Percentiles rank a stretch among this genome's conserved stretches.
Evolutionary conservation across 495 filamentous ascomycete species (phyloP).

Genomic region (Clavariopsis aquatica): DNA sequence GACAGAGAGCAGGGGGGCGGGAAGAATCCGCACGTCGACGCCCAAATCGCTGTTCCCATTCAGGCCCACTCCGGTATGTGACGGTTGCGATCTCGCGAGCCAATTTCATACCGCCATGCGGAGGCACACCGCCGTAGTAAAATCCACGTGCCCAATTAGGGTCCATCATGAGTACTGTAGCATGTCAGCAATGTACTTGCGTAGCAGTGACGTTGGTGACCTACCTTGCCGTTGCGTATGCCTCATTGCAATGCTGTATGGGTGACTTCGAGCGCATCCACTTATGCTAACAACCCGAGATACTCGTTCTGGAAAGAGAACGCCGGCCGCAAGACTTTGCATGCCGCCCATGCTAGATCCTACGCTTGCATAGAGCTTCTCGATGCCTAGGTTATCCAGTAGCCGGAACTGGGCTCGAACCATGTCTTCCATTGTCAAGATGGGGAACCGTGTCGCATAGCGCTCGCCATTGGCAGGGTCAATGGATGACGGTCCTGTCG

Average conservation of each 20-base stretch:
- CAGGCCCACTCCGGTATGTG: slow-evolving; percentile 92
- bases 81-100: slow-evolving; percentile 97
- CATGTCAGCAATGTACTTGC: slow-evolving; percentile 14
- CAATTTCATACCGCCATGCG: slow-evolving; percentile 96
- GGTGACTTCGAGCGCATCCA: slow-evolving; percentile 92
- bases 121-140: slow-evolving; percentile 87
- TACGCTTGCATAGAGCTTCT: slow-evolving; percentile 86
- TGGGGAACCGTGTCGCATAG: slow-evolving; percentile 95
- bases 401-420: slow-evolving; percentile 92
- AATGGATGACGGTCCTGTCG: slow-evolving; percentile 83
- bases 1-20: slow-evolving; percentile 86
- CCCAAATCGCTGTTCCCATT: slow-evolving; percentile 97
- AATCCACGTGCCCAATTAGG: slow-evolving; percentile 96
- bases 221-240: slow-evolving; percentile 84
- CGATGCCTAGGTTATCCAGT: slow-evolving; percentile 75
- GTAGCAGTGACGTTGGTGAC: not conserved
- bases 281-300: slow-evolving; percentile 84
- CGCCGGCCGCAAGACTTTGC: slow-evolving; percentile 92
- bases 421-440: slow-evolving; percentile 97
- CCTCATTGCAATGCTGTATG: slow-evolving; percentile 98
- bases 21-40: slow-evolving; percentile 81
- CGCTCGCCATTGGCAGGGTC: slow-evolving; percentile 85
- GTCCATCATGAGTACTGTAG: slow-evolving; percentile 89
- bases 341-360: slow-evolving; percentile 98
- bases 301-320: slow-evolving; percentile 78